Base-by-base conservation (phyloP, 257 asterid species). In the Rubia yunnanensis region DNA sequence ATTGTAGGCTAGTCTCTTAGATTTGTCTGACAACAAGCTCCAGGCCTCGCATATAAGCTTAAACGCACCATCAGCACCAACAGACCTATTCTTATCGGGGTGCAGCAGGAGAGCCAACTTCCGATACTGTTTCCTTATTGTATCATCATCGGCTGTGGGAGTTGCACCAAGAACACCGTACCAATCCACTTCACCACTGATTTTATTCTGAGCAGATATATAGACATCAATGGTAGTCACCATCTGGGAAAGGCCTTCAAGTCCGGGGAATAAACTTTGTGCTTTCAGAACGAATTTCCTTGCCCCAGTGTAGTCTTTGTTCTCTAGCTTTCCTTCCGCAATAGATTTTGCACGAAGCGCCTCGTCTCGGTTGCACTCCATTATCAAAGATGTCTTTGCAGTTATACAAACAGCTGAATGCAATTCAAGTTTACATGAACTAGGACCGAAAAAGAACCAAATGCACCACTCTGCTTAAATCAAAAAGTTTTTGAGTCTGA, bases 291-390 rank as follows among this genome's bases (percentile, higher is more conserved):
- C 87, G 67, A 84, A 73, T 74, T 84, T 86, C 68, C 75, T 88
- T 14, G 96, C 94, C 32, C 84, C 86, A 23, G 74, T 70, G 49
- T 74, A 86, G 67, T 88, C 92, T 64, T 75, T 82, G 36, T 77
- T 82, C 60, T 65, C 83, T n/a, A 88, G 66, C 74, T 82, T 88
- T 32, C 57, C 74, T 76, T 81, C 86, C 2, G 96, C 95, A 64
- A 88, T 82, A 53, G 65, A 20, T 74, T 75, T 88, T 28, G 95
- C 89, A 46, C 95, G 73, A 39, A 78, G 58, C 5, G 95, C 95
- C 78, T 86, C 96, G 35, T 88, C 95, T 78, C 68, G 81, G 63
- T 88, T 88, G 80, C 96, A 88, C 71, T 88, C 96, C 96, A 86
- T 91, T 23, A 39, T 72, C 41, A 58, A 67, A 52, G 61, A 65